Percentiles rank a stretch among this genome's conserved stretches.
Conservation (phyloP, 371 early-diverging fungal species). For the Gilbertella persicaria region DNA sequence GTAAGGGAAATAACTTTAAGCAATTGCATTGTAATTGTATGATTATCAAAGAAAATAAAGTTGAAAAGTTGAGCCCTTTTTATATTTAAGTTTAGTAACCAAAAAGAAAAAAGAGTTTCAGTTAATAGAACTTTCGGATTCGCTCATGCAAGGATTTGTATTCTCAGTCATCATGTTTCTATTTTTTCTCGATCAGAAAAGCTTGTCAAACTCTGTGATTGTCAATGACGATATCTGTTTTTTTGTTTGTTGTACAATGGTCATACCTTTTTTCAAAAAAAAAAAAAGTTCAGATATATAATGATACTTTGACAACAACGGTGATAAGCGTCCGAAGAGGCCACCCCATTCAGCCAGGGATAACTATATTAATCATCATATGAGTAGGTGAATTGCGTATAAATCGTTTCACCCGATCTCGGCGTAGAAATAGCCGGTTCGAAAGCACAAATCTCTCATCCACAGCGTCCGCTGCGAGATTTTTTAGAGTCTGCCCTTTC, state of each 20-base stretch:
- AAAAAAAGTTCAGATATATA: conserved; percentile 18
- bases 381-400: background rate
- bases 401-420: conserved; percentile 2
- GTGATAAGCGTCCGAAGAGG: conserved; percentile 30
- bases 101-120: no score
- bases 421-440: conserved; percentile 3
- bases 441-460: conserved; percentile 10
- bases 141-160: no score
- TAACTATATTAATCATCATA: conserved; percentile 34
- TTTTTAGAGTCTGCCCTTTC: background rate
- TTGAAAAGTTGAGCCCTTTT: background rate
- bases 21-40: conserved; percentile 9
- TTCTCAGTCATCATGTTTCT: no score
- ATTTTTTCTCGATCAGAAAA: no score
- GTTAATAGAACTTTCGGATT: no score
- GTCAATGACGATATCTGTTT: no score
- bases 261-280: no score
- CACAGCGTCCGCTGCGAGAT: background rate
- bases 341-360: conserved; percentile 37
- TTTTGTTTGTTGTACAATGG: no score
- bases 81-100: no score
- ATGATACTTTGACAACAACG: conserved; percentile 26
- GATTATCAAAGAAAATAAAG: background rate
- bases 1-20: conserved; percentile 10
- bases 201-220: no score